These are phyloP conservation scores for Colletotrichum endophyticum DNA, from an alignment of 2,329 filamentous ascomycete species.

Conservation along the genomic window DNA sequence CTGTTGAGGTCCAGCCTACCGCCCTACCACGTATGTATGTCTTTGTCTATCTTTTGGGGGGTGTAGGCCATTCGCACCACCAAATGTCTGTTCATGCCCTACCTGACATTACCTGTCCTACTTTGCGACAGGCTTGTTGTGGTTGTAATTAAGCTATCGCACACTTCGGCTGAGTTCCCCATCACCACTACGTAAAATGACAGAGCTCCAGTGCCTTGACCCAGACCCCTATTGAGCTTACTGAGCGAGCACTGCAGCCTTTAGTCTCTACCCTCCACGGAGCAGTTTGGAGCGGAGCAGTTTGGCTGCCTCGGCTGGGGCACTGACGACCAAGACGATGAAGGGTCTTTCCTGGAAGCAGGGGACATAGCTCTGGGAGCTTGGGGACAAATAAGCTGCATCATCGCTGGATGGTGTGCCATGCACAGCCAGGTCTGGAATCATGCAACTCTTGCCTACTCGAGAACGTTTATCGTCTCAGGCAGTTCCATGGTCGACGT, in stretches of 20 bases:
- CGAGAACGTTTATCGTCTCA: not conserved
- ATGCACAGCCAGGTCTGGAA: not conserved
- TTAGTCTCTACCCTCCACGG: not conserved
- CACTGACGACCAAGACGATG: not conserved
- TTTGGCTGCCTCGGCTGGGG: not conserved
- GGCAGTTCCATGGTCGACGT: not conserved
- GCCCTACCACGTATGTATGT: not conserved
- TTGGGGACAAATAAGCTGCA: not conserved
- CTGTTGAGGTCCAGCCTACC: not conserved
- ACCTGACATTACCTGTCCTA: not conserved
- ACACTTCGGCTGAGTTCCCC: not conserved
- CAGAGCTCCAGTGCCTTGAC: not conserved
- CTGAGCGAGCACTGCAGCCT: not conserved
- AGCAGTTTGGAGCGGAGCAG: too few relatives aligned
- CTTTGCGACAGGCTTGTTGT: not conserved
- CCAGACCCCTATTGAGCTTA: not conserved
- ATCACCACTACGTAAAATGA: not conserved
- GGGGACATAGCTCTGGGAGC: conserved; percentile 13
- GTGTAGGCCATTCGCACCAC: not conserved
- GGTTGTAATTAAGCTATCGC: not conserved
- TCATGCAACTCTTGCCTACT: not conserved
- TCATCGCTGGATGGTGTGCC: not conserved
- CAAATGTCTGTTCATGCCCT: not conserved
- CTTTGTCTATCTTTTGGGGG: not conserved
- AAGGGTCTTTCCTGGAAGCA: not conserved